Evolutionary conservation across 345 rosid genomes (phyloP), one percentile per base, ranked within the genome.

Genomic region (Geranium rotundifolium): DNA sequence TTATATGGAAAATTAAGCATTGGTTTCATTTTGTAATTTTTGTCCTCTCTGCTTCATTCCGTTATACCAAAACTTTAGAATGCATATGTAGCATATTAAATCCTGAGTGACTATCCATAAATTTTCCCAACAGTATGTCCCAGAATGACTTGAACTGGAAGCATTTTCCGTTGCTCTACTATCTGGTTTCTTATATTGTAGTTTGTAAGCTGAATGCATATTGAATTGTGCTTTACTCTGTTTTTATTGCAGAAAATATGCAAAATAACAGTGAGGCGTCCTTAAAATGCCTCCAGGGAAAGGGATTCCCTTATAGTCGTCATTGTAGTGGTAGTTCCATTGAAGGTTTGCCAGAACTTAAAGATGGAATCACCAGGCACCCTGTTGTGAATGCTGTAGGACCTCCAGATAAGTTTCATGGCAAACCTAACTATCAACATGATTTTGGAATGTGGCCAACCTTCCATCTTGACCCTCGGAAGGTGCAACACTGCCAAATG

Each of bases 211-310:
- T 58, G 9, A 56, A n/a, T 54, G 2, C 16, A 54, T 19, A 31
- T 31, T 62, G 13, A 14, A 17, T 56, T 68, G 41, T 57, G 13
- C 17, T 68, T 61, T 13, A 16, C 19, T 54, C 20, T 54, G 58
- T 29, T 71, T 63, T 55, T 17, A 19, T 56, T 70, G 66, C 73
- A 80, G 87, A 80, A 75, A 72, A 71, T 55, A 65, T 76, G 75
- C 84, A 74, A 34, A 75, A 60, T 75, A 77, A 73, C 68, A 71
- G 82, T 9, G 84, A 70, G 82, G 90, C 81, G 67, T 63, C 87
- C 61, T 61, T 73, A 62, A 71, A 77, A 68, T 76, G 85, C 73
- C 81, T 75, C 79, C 75, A 68, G 73, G 62, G 72, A 30, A 69
- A 73, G 62, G 85, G 72, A 67, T 72, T 74, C 72, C 76, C 79